Base-by-base conservation (phyloP, 768 basidiomycete genomes). In the Suillus luteus region DNA sequence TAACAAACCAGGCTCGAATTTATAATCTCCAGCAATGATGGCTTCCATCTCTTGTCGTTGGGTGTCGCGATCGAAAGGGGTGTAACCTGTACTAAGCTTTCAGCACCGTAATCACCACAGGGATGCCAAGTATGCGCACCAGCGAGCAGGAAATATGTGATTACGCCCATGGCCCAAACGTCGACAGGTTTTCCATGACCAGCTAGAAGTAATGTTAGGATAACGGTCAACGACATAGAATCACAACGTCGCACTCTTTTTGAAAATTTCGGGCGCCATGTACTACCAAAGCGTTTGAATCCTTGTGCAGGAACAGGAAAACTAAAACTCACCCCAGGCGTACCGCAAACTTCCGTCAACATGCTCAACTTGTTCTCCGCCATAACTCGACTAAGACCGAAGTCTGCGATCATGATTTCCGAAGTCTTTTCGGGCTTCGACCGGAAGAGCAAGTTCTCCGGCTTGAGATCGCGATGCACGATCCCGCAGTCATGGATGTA, bases 121-220 rank as follows among this genome's bases (percentile, higher is more conserved):
- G 46, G 19, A 41, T 27, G 31, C 41, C n/a, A 10, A 3, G 33
- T 44, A 58, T 40, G 63, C 71, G 22, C 66, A 73, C 86, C 88
- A 59, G 88, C 89, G 33, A 98, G 88, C 4, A 98, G 80, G 88
- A 97, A 97, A 79, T 98, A 98, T 14, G 96, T 92, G 76, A 99
- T 96, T 57, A 99, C 96, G 44, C 96, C 96, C 86, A 99, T 96
- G 1, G 96, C 95, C 96, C 95, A 96, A 62, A 96, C 79, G 70
- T 96, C 96, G 19, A 97, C 96, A 10, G 96, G 95, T 78, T 93
- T 97, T 48, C 91, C 86, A 70, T 99, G 96, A 4, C 96, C 96
- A 62, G 88, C 91, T 92, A 71, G 37, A 33, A 60, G 51, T 10
- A 33, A 35, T 19, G 15, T 33, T 67, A 58, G 67, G 48, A 49